Evolutionary conservation across 805 yeast genomes (phyloP).

Genomic region (Dipodascus geniculatus): DNA sequence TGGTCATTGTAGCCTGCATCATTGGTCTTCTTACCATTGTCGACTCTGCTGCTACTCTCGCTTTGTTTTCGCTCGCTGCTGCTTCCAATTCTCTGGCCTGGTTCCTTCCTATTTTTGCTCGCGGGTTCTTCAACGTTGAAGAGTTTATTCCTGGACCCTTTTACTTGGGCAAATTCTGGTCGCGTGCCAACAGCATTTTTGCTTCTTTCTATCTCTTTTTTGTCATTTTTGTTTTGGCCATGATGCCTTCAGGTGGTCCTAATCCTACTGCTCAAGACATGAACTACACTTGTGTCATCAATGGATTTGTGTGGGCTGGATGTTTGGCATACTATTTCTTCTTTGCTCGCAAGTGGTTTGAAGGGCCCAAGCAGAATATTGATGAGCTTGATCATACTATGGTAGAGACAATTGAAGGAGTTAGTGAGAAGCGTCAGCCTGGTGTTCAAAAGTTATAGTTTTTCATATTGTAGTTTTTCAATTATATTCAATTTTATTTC

Average conservation of each 20-base stretch:
- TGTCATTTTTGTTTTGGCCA: constrained; percentile 38
- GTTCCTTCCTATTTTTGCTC: constrained; percentile 46
- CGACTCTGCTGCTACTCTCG: constrained; percentile 48
- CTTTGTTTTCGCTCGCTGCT: constrained; percentile 54
- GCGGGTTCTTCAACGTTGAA: constrained; percentile 35
- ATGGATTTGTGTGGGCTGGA: constrained; percentile 47
- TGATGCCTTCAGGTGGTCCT: constrained; percentile 41
- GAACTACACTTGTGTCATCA: constrained; percentile 63
- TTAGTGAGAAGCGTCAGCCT: not conserved
- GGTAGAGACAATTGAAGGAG: not conserved
- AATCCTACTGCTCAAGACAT: constrained; percentile 31
- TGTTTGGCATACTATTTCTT: constrained; percentile 39
- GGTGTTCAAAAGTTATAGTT: too few species aligned
- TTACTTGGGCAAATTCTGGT: constrained; percentile 40
- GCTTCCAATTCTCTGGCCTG: constrained; percentile 55
- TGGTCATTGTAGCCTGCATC: constrained; percentile 36
- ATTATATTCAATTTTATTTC: too few species aligned
- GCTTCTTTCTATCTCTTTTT: constrained; percentile 41
- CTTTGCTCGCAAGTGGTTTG: constrained; percentile 42
- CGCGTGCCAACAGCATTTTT: constrained; percentile 34
- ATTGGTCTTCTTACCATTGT: constrained; percentile 50
- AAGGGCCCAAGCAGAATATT: constrained; percentile 36
- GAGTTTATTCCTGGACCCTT: constrained; percentile 57
- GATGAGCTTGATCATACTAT: not conserved
- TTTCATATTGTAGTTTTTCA: too few species aligned